These are phyloP conservation scores for Citrus maxima DNA, from an alignment of 345 rosid species.

Conservation along the genomic window DNA sequence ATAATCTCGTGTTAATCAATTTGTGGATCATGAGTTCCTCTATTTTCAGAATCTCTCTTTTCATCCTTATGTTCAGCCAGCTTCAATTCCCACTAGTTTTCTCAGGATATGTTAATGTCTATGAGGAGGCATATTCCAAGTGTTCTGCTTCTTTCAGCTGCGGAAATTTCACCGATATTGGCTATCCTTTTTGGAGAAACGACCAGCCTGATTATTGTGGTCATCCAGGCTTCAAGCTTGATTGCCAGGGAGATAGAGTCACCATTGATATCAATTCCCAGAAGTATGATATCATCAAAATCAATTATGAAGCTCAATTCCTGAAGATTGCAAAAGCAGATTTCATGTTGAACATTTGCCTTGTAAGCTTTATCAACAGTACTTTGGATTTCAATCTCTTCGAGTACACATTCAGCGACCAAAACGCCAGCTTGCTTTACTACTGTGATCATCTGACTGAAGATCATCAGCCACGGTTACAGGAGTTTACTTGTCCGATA, in stretches of 20 bases:
- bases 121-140: not conserved
- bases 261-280: not conserved
- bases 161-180: not conserved
- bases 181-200: conserved; percentile 21
- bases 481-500: not conserved
- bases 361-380: not conserved
- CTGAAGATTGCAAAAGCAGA: conserved; percentile 14
- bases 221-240: conserved; percentile 10
- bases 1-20: not conserved
- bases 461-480: too few relatives aligned
- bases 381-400: not conserved
- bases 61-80: not conserved
- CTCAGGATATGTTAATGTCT: not conserved
- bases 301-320: not conserved
- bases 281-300: conserved; percentile 8
- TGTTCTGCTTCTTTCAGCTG: conserved; percentile 6
- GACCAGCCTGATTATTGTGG: conserved; percentile 15
- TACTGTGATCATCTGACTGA: not conserved
- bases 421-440: not conserved
- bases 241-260: conserved; percentile 1
- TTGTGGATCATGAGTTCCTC: not conserved
- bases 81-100: not conserved
- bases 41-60: not conserved
- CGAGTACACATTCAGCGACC: not conserved
- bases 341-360: not conserved